Evolutionary conservation across 2,329 filamentous ascomycete species (phyloP).

Genomic region (Cytospora piceae): DNA sequence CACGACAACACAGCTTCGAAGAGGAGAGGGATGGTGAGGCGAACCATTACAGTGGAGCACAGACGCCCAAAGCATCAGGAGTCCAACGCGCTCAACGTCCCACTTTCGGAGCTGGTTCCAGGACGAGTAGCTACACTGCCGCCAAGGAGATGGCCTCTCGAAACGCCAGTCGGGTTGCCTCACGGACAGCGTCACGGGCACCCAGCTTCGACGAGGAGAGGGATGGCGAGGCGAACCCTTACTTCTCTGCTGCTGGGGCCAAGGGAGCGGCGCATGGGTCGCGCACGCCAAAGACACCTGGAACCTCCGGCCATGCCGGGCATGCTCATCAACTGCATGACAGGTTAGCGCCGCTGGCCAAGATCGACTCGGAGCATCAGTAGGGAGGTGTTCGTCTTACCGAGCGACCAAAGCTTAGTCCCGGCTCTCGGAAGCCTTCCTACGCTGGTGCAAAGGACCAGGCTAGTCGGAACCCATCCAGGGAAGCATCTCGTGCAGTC

Average conservation of each 20-base stretch:
- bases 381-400: slow-evolving; percentile 15
- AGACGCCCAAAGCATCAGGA: background rate
- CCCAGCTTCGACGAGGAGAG: slow-evolving; percentile 26
- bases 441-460: slow-evolving; percentile 4
- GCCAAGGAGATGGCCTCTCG: slow-evolving; percentile 20
- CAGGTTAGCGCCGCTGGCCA: slow-evolving; percentile 22
- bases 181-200: slow-evolving; percentile 19
- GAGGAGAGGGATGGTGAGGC: slow-evolving; percentile 3
- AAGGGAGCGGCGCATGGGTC: background rate
- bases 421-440: background rate
- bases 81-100: slow-evolving; percentile 15
- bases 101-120: slow-evolving; percentile 22
- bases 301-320: background rate
- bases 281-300: slow-evolving; percentile 11
- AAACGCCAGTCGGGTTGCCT: slow-evolving; percentile 20
- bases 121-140: slow-evolving; percentile 25
- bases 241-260: slow-evolving; percentile 3
- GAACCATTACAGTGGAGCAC: background rate
- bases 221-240: slow-evolving; percentile 14
- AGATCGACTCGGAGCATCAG: slow-evolving; percentile 27
- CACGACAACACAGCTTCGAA: slow-evolving; percentile 17
- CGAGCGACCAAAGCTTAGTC: background rate
- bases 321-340: slow-evolving; percentile 26
- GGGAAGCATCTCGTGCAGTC: background rate
- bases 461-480: background rate